These are phyloP conservation scores for Scedosporium apiospermum DNA, from an alignment of 2,329 filamentous ascomycete genomes.

Conservation along the genomic window DNA sequence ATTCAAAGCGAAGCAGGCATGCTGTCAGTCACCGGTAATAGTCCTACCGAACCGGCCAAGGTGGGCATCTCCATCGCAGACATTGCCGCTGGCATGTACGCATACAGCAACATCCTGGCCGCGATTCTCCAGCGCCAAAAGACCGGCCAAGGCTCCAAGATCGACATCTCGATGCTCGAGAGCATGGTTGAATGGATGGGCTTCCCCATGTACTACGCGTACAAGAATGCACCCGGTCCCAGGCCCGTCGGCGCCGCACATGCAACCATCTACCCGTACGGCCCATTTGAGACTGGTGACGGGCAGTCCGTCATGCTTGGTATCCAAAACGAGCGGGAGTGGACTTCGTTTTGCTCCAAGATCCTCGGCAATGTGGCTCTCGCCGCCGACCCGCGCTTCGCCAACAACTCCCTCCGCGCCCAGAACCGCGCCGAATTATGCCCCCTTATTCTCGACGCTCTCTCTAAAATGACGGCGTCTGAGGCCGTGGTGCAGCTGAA, in stretches of 20 bases:
- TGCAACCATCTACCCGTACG: slow-evolving; percentile 46
- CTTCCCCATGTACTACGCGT: slow-evolving; percentile 46
- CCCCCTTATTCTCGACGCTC: slow-evolving; percentile 31
- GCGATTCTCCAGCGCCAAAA: slow-evolving; percentile 38
- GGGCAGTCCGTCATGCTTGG: slow-evolving; percentile 43
- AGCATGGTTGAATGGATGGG: slow-evolving; percentile 51
- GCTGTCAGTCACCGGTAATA: slow-evolving; percentile 39
- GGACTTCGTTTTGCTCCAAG: slow-evolving; percentile 35
- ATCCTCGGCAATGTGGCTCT: slow-evolving; percentile 34
- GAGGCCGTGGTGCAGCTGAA: slow-evolving; percentile 34
- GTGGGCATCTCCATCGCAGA: slow-evolving; percentile 46
- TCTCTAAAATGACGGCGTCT: slow-evolving; percentile 26
- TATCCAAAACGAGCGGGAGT: slow-evolving; percentile 49
- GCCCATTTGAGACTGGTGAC: slow-evolving; percentile 39
- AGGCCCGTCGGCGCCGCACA: slow-evolving; percentile 40
- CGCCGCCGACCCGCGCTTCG: slow-evolving; percentile 35
- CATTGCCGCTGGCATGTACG: slow-evolving; percentile 42
- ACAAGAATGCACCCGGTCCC: slow-evolving; percentile 31
- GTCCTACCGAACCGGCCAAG: slow-evolving; percentile 31
- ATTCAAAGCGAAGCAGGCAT: slow-evolving; percentile 45
- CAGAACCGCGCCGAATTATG: slow-evolving; percentile 36
- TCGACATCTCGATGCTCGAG: slow-evolving; percentile 50
- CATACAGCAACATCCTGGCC: slow-evolving; percentile 39
- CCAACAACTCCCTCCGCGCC: slow-evolving; percentile 32
- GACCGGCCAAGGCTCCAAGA: slow-evolving; percentile 35